A percentile compares a stretch with the other conserved stretches of the same genome.
phyloP scores from a whole-genome alignment of 139 green algal genomes.

The Mychonastes homosphaera region DNA sequence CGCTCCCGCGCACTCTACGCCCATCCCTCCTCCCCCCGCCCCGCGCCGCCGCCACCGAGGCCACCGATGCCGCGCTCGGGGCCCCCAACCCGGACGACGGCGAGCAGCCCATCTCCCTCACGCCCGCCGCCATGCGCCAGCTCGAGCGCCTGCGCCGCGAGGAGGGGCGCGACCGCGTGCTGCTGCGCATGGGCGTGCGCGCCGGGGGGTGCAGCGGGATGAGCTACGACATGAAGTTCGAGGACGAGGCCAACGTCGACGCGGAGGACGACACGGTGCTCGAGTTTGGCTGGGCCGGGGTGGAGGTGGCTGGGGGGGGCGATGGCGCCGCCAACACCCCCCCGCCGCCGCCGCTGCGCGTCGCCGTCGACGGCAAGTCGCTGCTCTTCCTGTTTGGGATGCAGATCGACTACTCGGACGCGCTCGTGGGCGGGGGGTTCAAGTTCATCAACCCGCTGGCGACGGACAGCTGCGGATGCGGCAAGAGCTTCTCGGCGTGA shows the following conservation, averaged over 20 bases:
- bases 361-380: conserved; percentile 79
- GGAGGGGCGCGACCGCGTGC: conserved; percentile 17
- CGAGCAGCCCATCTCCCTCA: too few species aligned
- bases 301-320: not conserved
- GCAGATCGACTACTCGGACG: conserved; percentile 72
- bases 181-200: conserved; percentile 52
- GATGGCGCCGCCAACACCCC: not conserved
- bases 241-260: conserved; percentile 48
- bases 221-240: conserved; percentile 87
- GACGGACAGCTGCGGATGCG: conserved; percentile 64
- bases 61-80: too few species aligned
- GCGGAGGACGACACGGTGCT: conserved; percentile 23
- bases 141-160: too few species aligned
- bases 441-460: conserved; percentile 86
- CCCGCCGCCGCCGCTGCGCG: not conserved
- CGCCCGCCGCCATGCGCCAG: too few species aligned
- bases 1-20: too few species aligned
- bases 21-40: too few species aligned
- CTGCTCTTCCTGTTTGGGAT: conserved; percentile 93
- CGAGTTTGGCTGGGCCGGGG: not conserved
- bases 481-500: conserved; percentile 75
- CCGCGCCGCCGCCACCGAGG: too few species aligned
- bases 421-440: conserved; percentile 73
- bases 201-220: conserved; percentile 63
- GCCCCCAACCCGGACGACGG: too few species aligned